These are phyloP conservation scores for Maudiozyma turicensis DNA, from an alignment of 805 yeast genomes.

Conservation along the genomic window DNA sequence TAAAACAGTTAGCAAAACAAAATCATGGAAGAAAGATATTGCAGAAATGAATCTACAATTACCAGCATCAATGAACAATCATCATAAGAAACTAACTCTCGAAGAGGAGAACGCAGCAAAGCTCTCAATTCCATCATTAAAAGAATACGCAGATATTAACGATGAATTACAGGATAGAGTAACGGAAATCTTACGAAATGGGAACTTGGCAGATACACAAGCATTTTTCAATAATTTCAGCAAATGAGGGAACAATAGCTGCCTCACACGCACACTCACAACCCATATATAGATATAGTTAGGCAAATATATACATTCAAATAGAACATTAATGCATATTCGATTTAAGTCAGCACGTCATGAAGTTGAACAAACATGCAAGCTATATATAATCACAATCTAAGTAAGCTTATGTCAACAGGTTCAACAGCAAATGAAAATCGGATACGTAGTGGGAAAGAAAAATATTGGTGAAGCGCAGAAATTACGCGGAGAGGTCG, in stretches of 20 bases:
- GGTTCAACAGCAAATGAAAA: too few species aligned
- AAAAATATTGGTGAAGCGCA: too few species aligned
- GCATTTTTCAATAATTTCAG: not conserved
- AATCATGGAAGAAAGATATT: constrained; percentile 2
- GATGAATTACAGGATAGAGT: not conserved
- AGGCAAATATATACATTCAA: too few species aligned
- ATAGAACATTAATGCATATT: too few species aligned
- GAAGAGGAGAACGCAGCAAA: too few species aligned
- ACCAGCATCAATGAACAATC: not conserved
- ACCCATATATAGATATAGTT: not conserved
- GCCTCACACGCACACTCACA: not conserved
- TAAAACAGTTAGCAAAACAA: not conserved
- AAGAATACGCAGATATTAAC: not conserved
- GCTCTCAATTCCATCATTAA: not conserved
- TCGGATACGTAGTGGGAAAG: too few species aligned
- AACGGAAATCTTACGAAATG: not conserved
- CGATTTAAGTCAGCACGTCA: too few species aligned
- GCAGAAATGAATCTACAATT: constrained; percentile 4
- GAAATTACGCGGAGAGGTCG: too few species aligned
- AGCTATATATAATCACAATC: too few species aligned
- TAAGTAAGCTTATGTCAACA: too few species aligned
- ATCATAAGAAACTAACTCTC: too few species aligned
- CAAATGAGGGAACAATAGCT: not conserved
- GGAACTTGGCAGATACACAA: not conserved
- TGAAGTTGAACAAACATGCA: too few species aligned